Percentiles rank a stretch among this genome's conserved stretches.
These are phyloP conservation scores for Bipolaris oryzae DNA, from an alignment of 2,329 filamentous ascomycete species.

Conservation along the genomic window DNA sequence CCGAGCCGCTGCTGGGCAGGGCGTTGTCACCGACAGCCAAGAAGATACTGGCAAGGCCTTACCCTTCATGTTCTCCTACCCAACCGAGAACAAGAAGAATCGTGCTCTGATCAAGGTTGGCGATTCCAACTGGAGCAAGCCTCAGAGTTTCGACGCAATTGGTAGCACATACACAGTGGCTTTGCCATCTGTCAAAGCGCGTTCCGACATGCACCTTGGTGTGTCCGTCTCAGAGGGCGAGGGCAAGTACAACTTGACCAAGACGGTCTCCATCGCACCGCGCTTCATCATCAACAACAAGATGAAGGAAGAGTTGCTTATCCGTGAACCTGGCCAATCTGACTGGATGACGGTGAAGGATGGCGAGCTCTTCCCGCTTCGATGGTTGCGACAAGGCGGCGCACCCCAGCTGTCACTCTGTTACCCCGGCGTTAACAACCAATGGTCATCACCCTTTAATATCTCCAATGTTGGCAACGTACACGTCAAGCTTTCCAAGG, in stretches of 20 bases:
- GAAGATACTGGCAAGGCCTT: slow-evolving; percentile 73
- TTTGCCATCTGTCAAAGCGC: slow-evolving; percentile 71
- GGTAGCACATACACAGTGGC: slow-evolving; percentile 90
- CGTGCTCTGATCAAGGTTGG: slow-evolving; percentile 85
- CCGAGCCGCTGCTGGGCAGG: slow-evolving; percentile 82
- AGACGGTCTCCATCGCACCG: slow-evolving; percentile 90
- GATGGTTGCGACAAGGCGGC: slow-evolving; percentile 82
- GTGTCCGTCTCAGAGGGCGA: slow-evolving; percentile 88
- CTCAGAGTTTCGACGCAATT: slow-evolving; percentile 96
- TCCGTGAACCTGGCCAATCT: slow-evolving; percentile 90
- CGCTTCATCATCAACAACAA: slow-evolving; percentile 95
- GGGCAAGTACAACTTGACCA: slow-evolving; percentile 97
- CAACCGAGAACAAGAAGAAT: slow-evolving; percentile 87
- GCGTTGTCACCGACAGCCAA: slow-evolving; percentile 62
- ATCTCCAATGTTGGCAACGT: slow-evolving; percentile 93
- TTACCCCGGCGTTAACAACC: slow-evolving; percentile 92
- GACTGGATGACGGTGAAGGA: slow-evolving; percentile 78
- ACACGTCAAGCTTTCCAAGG: slow-evolving; percentile 91
- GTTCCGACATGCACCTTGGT: slow-evolving; percentile 87
- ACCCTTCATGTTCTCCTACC: slow-evolving; percentile 96
- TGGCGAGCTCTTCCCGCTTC: slow-evolving; percentile 81
- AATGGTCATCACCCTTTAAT: slow-evolving; percentile 97
- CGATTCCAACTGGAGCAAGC: slow-evolving; percentile 94
- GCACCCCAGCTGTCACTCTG: slow-evolving; percentile 91
- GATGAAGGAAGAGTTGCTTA: slow-evolving; percentile 83